A percentile compares a stretch with the other conserved stretches of the same genome.
phyloP scores from a whole-genome alignment of 1,284 basidiomycete species.

The Tilletia setariae region DNA sequence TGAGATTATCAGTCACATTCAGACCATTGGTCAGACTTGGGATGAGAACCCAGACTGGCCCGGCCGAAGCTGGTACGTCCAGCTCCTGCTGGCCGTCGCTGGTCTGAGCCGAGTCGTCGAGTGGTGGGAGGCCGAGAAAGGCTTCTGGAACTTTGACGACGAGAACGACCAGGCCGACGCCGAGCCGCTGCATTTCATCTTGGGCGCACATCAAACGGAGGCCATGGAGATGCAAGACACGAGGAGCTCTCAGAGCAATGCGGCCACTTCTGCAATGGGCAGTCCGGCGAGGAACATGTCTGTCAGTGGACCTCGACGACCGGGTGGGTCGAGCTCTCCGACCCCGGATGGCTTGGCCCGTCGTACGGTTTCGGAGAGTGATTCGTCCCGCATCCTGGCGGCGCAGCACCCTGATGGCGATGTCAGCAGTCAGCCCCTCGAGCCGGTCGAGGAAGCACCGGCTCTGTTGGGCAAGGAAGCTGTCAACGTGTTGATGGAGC shows the following conservation, averaged over 20 bases:
- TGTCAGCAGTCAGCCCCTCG: constrained; percentile 66
- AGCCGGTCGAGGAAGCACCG: constrained; percentile 70
- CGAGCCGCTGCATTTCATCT: constrained; percentile 52
- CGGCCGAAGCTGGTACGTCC: constrained; percentile 96
- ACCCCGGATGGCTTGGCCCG: constrained; percentile 27
- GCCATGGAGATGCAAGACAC: background rate
- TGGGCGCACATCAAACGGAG: constrained; percentile 24
- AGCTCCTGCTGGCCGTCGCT: constrained; percentile 81
- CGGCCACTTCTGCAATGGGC: background rate
- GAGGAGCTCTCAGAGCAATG: constrained; percentile 9
- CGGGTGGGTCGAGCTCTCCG: constrained; percentile 31
- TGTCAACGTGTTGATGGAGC: constrained; percentile 70
- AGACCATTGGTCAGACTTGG: constrained; percentile 88
- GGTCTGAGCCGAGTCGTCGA: constrained; percentile 92
- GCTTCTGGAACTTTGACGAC: constrained; percentile 98
- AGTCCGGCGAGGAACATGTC: constrained; percentile 13
- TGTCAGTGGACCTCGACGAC: constrained; percentile 5
- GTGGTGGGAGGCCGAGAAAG: constrained; percentile 99
- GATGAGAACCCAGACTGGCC: constrained; percentile 98
- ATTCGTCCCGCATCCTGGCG: constrained; percentile 18
- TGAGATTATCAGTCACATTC: constrained; percentile 80
- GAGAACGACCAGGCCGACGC: constrained; percentile 64
- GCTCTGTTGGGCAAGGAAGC: constrained; percentile 18
- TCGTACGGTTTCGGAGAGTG: constrained; percentile 20
- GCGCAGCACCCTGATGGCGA: constrained; percentile 11